Conservation (phyloP, 306 rosid species). For the Castanea crenata region DNA sequence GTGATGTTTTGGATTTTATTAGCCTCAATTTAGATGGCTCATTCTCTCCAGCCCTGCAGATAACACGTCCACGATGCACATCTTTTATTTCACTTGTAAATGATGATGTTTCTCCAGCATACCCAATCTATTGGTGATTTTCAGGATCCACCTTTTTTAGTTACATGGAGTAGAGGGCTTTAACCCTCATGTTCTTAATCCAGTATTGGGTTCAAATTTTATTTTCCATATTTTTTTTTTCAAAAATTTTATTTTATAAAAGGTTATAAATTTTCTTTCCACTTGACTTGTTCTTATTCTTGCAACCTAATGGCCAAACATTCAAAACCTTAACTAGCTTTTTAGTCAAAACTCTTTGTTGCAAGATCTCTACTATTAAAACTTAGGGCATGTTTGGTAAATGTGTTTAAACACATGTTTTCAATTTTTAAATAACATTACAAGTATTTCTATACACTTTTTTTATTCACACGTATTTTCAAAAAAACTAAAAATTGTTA, state of each 20-base stretch:
- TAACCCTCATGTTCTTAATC: neutral
- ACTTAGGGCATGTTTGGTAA: too few species aligned
- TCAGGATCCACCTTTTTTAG: conserved; percentile 1
- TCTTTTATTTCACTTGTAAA: conserved; percentile 39
- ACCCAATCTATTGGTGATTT: conserved; percentile 11
- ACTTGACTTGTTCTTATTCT: neutral
- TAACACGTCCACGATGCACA: conserved; percentile 16
- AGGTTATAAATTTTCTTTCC: neutral
- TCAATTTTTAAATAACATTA: too few species aligned
- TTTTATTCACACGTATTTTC: too few species aligned
- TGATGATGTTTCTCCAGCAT: conserved; percentile 24
- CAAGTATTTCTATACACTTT: too few species aligned
- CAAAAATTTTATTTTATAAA: too few species aligned
- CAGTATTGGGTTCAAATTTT: conserved; percentile 1
- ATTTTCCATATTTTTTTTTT: too few species aligned
- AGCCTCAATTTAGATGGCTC: conserved; percentile 55
- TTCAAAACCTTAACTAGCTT: neutral
- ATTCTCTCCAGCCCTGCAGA: conserved; percentile 19
- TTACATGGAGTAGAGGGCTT: neutral
- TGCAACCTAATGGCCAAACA: neutral
- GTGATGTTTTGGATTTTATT: conserved; percentile 88
- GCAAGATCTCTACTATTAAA: too few species aligned
- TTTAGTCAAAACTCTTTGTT: too few species aligned
- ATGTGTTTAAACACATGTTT: too few species aligned
- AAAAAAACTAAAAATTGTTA: too few species aligned